Percentiles rank a stretch among this genome's conserved stretches.
These are phyloP conservation scores for Fusarium gaditjirri DNA, from an alignment of 2,329 filamentous ascomycete species.

Conservation along the genomic window DNA sequence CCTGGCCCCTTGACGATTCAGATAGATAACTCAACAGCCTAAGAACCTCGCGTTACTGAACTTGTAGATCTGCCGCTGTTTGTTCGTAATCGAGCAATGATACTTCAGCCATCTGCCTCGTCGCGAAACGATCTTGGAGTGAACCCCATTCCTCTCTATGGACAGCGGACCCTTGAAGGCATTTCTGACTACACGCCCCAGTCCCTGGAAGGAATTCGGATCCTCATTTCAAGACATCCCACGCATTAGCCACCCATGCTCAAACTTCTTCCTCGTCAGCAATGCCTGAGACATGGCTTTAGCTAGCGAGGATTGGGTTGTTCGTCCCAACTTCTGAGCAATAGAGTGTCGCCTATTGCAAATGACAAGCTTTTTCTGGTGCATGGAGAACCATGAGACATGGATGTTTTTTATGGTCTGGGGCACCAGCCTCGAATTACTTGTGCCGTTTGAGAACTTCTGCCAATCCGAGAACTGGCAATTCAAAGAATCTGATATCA, in stretches of 20 bases:
- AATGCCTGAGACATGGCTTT: slow-evolving; percentile 27
- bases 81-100: neutral
- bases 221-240: slow-evolving; percentile 18
- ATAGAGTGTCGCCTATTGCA: slow-evolving; percentile 31
- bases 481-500: slow-evolving; percentile 3
- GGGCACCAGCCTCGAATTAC: neutral
- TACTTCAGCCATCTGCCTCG: slow-evolving; percentile 5
- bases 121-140: neutral
- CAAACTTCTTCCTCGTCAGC: slow-evolving; percentile 11
- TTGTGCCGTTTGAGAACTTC: neutral
- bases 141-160: neutral
- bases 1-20: neutral
- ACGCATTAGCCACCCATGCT: slow-evolving; percentile 20
- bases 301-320: neutral
- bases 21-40: slow-evolving; percentile 1
- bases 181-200: neutral
- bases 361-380: slow-evolving; percentile 14
- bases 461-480: slow-evolving; percentile 1
- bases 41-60: neutral
- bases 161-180: neutral
- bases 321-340: slow-evolving; percentile 19
- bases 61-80: slow-evolving; percentile 5
- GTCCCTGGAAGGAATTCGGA: neutral
- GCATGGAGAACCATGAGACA: slow-evolving; percentile 3
- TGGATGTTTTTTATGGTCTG: neutral